phyloP scores from a whole-genome alignment of 257 asterid genomes.

The Gentiana straminea region DNA sequence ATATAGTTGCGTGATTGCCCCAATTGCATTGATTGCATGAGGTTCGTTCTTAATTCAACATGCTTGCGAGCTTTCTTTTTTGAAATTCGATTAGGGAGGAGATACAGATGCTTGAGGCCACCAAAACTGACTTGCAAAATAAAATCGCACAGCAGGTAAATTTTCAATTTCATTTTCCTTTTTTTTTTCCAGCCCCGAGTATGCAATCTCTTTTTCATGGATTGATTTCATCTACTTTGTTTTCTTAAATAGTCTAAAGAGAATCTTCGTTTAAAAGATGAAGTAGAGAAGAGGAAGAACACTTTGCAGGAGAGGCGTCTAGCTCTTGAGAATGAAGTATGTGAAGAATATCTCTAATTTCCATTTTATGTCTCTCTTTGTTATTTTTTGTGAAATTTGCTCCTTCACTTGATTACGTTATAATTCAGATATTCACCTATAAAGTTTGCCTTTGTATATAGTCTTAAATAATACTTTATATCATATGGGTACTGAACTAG shows the following conservation, averaged over 20 bases:
- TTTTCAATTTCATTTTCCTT: constrained; percentile 6
- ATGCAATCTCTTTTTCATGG: constrained; percentile 6
- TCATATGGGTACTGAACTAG: too few relatives aligned
- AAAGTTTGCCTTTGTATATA: too few relatives aligned
- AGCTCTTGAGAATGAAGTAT: constrained; percentile 85
- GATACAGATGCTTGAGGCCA: constrained; percentile 50
- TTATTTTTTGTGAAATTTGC: too few relatives aligned
- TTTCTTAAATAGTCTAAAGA: constrained; percentile 35
- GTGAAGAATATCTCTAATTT: constrained; percentile 10
- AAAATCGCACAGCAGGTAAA: constrained; percentile 59
- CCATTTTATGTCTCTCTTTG: background rate
- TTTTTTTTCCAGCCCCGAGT: constrained; percentile 2
- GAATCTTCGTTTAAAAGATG: constrained; percentile 46
- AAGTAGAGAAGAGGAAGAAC: constrained; percentile 53
- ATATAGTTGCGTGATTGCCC: too few relatives aligned
- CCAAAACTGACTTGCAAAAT: constrained; percentile 50
- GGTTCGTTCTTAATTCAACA: too few relatives aligned
- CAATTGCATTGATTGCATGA: too few relatives aligned
- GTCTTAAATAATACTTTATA: too few relatives aligned
- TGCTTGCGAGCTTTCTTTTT: background rate
- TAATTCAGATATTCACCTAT: too few relatives aligned
- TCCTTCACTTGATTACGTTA: too few relatives aligned
- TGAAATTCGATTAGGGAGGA: constrained; percentile 44
- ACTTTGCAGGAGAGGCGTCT: constrained; percentile 62
- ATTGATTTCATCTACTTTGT: constrained; percentile 11